Conservation (phyloP, 306 rosid species). For the Myrica gale region DNA sequence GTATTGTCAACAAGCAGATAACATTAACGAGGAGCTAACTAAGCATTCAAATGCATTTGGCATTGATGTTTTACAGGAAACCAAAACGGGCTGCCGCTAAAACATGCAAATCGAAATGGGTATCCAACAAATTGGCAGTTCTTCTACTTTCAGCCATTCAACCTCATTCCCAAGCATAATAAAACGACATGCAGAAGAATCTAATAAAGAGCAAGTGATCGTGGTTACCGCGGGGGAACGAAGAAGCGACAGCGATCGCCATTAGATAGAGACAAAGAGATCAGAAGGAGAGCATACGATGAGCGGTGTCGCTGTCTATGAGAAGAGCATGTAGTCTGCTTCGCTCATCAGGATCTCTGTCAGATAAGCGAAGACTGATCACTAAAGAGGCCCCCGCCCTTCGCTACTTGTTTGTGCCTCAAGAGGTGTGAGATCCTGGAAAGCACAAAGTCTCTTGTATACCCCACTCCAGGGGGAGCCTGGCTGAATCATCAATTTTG, state of each 20-base stretch:
- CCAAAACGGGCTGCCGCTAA: constrained; percentile 10
- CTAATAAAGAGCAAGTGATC: not conserved
- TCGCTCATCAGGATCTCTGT: not conserved
- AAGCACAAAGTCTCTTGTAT: no score
- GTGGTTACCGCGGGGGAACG: constrained; percentile 47
- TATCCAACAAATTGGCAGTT: constrained; percentile 1
- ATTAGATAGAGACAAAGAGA: constrained; percentile 19
- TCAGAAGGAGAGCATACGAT: not conserved
- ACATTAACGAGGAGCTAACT: not conserved
- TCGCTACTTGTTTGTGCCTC: no score
- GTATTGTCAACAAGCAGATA: constrained; percentile 2
- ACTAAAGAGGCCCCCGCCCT: not conserved
- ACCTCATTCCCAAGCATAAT: not conserved
- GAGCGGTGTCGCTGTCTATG: not conserved
- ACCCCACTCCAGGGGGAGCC: no score
- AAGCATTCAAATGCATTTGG: not conserved
- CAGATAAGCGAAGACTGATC: not conserved
- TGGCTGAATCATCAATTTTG: no score
- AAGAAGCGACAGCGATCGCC: constrained; percentile 39
- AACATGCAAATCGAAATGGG: constrained; percentile 26
- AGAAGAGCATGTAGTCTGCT: not conserved
- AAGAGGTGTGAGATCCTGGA: no score
- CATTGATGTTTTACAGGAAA: constrained; percentile 4
- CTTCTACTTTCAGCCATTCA: not conserved
- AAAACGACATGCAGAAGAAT: not conserved